Conservation (phyloP, 1,284 basidiomycete species). For the Takashimella koratensis region DNA sequence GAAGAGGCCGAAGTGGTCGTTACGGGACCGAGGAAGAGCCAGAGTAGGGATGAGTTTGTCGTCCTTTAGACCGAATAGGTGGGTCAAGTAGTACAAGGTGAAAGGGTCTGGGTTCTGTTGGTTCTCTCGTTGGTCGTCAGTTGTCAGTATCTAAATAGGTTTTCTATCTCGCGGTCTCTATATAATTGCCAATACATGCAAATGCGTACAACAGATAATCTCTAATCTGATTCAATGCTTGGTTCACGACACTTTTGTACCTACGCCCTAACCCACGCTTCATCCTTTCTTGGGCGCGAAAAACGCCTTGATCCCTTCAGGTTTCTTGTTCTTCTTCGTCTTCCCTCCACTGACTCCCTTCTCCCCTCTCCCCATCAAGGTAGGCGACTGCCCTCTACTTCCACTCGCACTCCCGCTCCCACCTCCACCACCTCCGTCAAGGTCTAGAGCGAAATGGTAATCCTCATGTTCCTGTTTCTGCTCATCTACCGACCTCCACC, state of each 20-base stretch:
- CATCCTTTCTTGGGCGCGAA: constrained; percentile 55
- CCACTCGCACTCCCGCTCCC: neutral
- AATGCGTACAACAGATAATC: too few relatives aligned
- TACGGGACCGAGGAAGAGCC: neutral
- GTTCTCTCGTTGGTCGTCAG: too few relatives aligned
- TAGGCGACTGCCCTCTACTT: constrained; percentile 1
- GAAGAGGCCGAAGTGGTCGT: neutral
- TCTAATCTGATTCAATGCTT: too few relatives aligned
- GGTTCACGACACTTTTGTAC: too few relatives aligned
- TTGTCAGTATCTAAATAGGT: too few relatives aligned
- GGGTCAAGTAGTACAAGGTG: too few relatives aligned
- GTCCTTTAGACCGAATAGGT: too few relatives aligned
- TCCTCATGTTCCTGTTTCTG: constrained; percentile 73
- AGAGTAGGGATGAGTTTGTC: neutral
- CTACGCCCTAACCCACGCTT: too few relatives aligned
- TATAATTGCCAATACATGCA: too few relatives aligned
- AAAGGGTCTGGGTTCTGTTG: too few relatives aligned
- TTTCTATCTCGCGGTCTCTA: too few relatives aligned
- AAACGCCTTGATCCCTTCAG: constrained; percentile 70
- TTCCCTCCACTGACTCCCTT: constrained; percentile 23
- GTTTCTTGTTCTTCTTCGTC: constrained; percentile 40
- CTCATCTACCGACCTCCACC: constrained; percentile 50
- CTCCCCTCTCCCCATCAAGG: constrained; percentile 14
- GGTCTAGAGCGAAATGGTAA: constrained; percentile 76
- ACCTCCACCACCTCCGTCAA: constrained; percentile 51